Base-by-base conservation (phyloP, 1,284 basidiomycete species). In the Fistulinella cinereoalba region DNA sequence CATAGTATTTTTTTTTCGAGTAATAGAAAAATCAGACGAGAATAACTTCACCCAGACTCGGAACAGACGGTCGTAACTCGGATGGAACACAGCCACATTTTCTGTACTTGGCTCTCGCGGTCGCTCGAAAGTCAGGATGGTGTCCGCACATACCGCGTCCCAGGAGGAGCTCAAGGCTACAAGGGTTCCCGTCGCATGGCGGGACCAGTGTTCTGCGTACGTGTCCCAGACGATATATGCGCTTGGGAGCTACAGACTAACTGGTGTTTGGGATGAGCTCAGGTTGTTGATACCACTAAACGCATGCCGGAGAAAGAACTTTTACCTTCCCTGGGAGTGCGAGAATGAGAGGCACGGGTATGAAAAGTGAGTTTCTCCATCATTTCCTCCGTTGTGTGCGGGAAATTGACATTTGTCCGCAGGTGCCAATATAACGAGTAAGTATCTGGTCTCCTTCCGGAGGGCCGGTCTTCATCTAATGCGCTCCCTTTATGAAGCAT, bases 341-440 rank as follows among this genome's bases (percentile, higher is more conserved):
- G 83, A 88, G 63, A 79, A 89, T 55, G 84, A 92, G 75, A 72
- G 80, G 68, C 85, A 88, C 55, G 73, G 71, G 33, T 88, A 87
- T 58, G 85, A 88, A 68, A 85, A 85, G 85, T 87, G 66, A 65
- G 84, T 40, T 12, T 42, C 5, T 13, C 27, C 15, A 12, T 27
- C 25, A n/a, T 8, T 5, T 11, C 8, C 9, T 8, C 29, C n/a
- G 9, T 21, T 41, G n/a, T 3, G 27, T 32, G 4, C 19, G 21
- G n/a, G 7, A n/a, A 28, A 25, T 31, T 56, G 51, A 57, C 42
- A 15, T 8, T 31, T 15, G 19, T 3, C 47, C 15, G 8, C 23
- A 93, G 89, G 71, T 92, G 90, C 66, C 90, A 93, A 68, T 92
- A 92, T 65, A 88, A 92, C 57, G 90, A 93, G 89, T 92, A 66